Percentiles rank a stretch among this genome's conserved stretches.
Evolutionary conservation across 495 filamentous ascomycete species (phyloP).

Genomic region (Aspergillus heteromorphus): DNA sequence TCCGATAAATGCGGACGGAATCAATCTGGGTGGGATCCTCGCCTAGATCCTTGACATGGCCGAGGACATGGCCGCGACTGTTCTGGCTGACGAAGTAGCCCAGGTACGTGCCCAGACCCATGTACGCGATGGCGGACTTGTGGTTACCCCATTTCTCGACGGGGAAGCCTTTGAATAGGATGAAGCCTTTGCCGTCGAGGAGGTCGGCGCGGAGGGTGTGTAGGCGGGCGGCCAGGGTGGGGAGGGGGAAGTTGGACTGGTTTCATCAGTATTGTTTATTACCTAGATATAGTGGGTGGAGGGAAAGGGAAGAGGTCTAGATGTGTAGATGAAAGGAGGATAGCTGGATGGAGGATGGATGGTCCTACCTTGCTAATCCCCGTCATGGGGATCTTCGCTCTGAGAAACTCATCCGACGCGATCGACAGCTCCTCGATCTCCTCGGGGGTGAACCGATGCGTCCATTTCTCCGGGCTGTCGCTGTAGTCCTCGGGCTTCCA

Average conservation of each 20-base stretch:
- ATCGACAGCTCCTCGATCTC: constrained; percentile 65
- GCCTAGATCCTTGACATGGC: constrained; percentile 86
- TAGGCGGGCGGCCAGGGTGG: constrained; percentile 53
- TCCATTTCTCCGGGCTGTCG: constrained; percentile 68
- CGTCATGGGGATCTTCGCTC: constrained; percentile 55
- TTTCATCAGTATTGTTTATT: neutral
- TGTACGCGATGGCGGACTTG: constrained; percentile 82
- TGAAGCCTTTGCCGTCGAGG: constrained; percentile 81
- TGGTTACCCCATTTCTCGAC: constrained; percentile 68
- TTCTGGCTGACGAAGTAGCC: constrained; percentile 87
- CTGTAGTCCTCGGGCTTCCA: constrained; percentile 73
- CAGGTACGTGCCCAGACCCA: constrained; percentile 82
- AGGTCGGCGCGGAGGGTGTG: constrained; percentile 59
- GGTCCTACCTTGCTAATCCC: constrained; percentile 61
- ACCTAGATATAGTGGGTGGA: neutral
- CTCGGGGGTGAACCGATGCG: constrained; percentile 58
- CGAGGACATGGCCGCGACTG: constrained; percentile 78
- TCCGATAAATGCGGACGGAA: constrained; percentile 82
- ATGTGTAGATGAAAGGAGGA: neutral
- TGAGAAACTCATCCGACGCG: constrained; percentile 64
- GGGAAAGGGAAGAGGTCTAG: neutral
- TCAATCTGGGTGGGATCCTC: constrained; percentile 78
- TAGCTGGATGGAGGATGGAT: neutral
- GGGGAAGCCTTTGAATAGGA: constrained; percentile 81
- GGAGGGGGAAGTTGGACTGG: constrained; percentile 52